Evolutionary conservation across 1,284 basidiomycete species (phyloP).

Genomic region (Anthracocystis panici-leucophaei): DNA sequence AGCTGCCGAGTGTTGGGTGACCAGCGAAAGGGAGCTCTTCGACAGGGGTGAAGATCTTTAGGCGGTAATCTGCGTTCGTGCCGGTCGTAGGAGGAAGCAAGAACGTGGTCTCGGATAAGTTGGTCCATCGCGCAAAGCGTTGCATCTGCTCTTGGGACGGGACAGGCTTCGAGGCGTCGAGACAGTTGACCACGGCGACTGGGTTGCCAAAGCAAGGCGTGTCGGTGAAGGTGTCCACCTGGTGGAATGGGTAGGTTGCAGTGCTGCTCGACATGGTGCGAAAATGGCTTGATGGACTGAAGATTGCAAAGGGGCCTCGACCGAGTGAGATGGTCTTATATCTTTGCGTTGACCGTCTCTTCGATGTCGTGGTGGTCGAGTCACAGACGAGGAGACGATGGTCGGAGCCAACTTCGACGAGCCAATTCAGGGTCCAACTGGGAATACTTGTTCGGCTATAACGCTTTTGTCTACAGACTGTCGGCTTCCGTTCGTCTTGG

Average conservation of each 20-base stretch:
- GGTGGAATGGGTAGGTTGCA: conserved; percentile 43
- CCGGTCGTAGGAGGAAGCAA: conserved; percentile 37
- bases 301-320: too few relatives aligned
- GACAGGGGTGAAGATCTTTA: conserved; percentile 60
- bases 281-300: neutral
- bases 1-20: conserved; percentile 62
- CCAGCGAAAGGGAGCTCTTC: conserved; percentile 62
- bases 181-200: conserved; percentile 59
- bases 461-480: conserved; percentile 14
- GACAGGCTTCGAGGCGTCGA: conserved; percentile 16
- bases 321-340: neutral
- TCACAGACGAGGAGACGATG: conserved; percentile 10
- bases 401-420: neutral
- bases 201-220: conserved; percentile 57
- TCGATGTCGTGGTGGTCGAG: conserved; percentile 1
- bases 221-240: conserved; percentile 59
- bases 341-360: neutral
- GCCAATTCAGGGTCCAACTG: conserved; percentile 16
- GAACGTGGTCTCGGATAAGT: conserved; percentile 64
- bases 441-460: conserved; percentile 16
- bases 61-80: conserved; percentile 49
- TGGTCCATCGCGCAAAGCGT: conserved; percentile 61
- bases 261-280: conserved; percentile 14
- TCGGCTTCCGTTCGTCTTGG: neutral
- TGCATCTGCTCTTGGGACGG: conserved; percentile 49